phyloP scores from a whole-genome alignment of 2,329 filamentous ascomycete species.

The Byssochlamys sp. region DNA sequence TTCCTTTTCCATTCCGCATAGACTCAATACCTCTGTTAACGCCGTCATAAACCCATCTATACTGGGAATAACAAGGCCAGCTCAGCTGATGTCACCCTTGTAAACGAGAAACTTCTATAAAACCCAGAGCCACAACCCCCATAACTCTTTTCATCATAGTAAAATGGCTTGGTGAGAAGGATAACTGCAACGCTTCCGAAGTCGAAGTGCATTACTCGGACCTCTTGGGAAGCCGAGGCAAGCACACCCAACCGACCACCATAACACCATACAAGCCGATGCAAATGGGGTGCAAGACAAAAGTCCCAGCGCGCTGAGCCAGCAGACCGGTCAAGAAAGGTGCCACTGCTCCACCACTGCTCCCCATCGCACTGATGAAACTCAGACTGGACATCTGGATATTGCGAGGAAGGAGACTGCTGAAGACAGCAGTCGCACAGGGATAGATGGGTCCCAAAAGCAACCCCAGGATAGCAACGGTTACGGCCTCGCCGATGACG shows the following conservation, averaged over 20 bases:
- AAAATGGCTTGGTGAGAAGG: constrained; percentile 3
- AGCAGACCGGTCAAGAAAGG: constrained; percentile 42
- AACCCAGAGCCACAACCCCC: neutral
- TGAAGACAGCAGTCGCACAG: constrained; percentile 43
- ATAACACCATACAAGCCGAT: constrained; percentile 47
- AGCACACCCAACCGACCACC: constrained; percentile 42
- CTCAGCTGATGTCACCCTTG: neutral
- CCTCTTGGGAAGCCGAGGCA: constrained; percentile 44
- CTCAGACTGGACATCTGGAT: constrained; percentile 33
- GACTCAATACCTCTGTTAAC: neutral
- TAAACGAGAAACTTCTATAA: neutral
- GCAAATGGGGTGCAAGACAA: constrained; percentile 46
- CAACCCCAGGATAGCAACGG: constrained; percentile 60
- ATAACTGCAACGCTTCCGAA: neutral
- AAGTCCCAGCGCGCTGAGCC: constrained; percentile 38
- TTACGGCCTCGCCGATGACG: constrained; percentile 59
- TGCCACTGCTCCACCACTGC: constrained; percentile 33
- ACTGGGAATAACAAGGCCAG: neutral
- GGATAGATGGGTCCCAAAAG: constrained; percentile 72
- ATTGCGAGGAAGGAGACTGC: constrained; percentile 21
- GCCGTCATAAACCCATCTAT: neutral
- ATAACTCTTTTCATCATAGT: neutral
- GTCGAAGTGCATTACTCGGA: constrained; percentile 29
- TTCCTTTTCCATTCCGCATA: neutral
- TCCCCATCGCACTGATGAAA: constrained; percentile 33